Conservation (phyloP, 768 basidiomycete species). For the Termitomyces sp. region DNA sequence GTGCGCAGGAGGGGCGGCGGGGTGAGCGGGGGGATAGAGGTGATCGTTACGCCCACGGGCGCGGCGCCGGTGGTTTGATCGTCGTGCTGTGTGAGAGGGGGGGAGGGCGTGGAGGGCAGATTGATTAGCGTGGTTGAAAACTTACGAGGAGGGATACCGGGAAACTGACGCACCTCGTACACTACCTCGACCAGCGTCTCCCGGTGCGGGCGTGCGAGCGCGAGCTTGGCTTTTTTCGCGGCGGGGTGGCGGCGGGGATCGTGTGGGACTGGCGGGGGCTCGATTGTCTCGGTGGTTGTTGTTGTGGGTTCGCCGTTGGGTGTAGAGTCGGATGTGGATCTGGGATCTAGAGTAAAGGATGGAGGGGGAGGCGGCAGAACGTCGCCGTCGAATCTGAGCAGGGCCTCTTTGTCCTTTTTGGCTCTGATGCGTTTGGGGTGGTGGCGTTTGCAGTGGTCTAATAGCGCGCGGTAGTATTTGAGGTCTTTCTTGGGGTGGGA, state of each 20-base stretch:
- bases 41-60: conserved; percentile 67
- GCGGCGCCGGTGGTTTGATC: conserved; percentile 67
- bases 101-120: conserved; percentile 3
- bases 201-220: conserved; percentile 15
- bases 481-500: neutral
- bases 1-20: conserved; percentile 59
- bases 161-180: conserved; percentile 45
- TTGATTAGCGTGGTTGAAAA: neutral
- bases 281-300: conserved; percentile 16
- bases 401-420: conserved; percentile 13
- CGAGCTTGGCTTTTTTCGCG: conserved; percentile 17
- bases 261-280: conserved; percentile 31
- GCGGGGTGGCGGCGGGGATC: conserved; percentile 55
- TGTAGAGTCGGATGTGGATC: neutral
- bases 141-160: neutral
- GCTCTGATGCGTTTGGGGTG: neutral
- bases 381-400: conserved; percentile 44
- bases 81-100: conserved; percentile 54
- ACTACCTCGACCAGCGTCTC: conserved; percentile 38
- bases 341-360: neutral
- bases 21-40: conserved; percentile 67
- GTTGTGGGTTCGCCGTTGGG: neutral
- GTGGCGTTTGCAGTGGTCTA: conserved; percentile 23
- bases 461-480: conserved; percentile 30
- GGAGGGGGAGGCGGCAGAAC: conserved; percentile 27